Conservation (phyloP, 192 early-diverging fungal species). For the Polychytrium aggregatum region DNA sequence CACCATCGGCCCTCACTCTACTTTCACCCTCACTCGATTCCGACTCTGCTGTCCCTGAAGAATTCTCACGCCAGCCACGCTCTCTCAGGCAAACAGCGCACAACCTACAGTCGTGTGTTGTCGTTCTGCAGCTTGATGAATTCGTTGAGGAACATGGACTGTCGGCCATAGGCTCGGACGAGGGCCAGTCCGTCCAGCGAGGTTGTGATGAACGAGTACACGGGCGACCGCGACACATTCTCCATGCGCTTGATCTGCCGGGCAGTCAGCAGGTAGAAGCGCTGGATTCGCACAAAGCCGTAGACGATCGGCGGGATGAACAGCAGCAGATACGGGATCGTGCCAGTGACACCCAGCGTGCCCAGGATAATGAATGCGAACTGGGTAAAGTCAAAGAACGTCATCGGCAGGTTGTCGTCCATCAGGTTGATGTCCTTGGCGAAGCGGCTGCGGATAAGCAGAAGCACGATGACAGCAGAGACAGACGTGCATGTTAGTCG, state of each 20-base stretch:
- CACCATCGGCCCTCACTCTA: too few relatives aligned
- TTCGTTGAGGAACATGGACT: constrained; percentile 37
- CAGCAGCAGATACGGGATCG: constrained; percentile 46
- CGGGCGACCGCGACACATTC: constrained; percentile 47
- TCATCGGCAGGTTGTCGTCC: constrained; percentile 48
- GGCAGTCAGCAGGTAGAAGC: constrained; percentile 38
- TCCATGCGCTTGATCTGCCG: constrained; percentile 63
- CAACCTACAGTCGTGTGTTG: constrained; percentile 43
- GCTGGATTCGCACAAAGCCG: constrained; percentile 39
- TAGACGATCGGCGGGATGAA: constrained; percentile 32
- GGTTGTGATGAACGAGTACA: constrained; percentile 49
- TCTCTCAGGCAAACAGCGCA: constrained; percentile 45
- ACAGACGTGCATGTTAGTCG: too few relatives aligned
- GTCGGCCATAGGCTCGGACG: constrained; percentile 53
- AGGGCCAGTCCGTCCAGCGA: constrained; percentile 58
- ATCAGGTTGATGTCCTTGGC: constrained; percentile 47
- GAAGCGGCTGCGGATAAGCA: constrained; percentile 12
- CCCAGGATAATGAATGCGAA: constrained; percentile 51
- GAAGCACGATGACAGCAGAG: too few relatives aligned
- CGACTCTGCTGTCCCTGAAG: too few relatives aligned
- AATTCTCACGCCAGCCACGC: too few relatives aligned
- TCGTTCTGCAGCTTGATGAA: constrained; percentile 49
- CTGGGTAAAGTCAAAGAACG: constrained; percentile 46
- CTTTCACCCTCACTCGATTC: too few relatives aligned
- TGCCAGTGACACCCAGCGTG: constrained; percentile 43